Percentiles rank a stretch among this genome's conserved stretches.
Evolutionary conservation across 2,329 filamentous ascomycete genomes (phyloP).

Genomic region (Orbilia brochopaga): DNA sequence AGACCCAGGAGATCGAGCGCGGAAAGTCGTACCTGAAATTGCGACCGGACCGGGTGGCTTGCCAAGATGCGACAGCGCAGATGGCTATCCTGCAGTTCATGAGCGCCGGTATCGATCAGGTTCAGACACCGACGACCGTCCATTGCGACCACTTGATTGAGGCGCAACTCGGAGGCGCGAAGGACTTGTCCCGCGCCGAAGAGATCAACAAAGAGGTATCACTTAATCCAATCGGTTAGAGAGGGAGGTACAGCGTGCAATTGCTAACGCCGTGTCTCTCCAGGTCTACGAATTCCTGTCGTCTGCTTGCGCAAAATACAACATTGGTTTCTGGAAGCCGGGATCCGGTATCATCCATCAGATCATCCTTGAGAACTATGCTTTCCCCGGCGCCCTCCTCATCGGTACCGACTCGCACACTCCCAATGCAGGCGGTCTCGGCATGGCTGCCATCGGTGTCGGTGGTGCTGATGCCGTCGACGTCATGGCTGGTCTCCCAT

Average conservation of each 20-base stretch:
- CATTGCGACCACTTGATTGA: slow-evolving; percentile 99
- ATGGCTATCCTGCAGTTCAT: slow-evolving; percentile 99
- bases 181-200: slow-evolving; percentile 90
- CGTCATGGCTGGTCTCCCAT: slow-evolving; percentile 95
- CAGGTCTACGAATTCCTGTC: slow-evolving; percentile 93
- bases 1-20: slow-evolving; percentile 94
- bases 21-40: slow-evolving; percentile 95
- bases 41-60: slow-evolving; percentile 94
- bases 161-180: slow-evolving; percentile 87
- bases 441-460: slow-evolving; percentile 93
- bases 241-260: not conserved
- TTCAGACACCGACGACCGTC: slow-evolving; percentile 92
- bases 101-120: slow-evolving; percentile 94
- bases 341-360: slow-evolving; percentile 99
- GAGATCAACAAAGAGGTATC: slow-evolving; percentile 86
- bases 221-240: not conserved
- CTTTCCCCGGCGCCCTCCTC: slow-evolving; percentile 96
- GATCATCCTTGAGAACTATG: slow-evolving; percentile 98
- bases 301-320: slow-evolving; percentile 95
- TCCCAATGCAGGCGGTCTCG: slow-evolving; percentile 93
- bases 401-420: slow-evolving; percentile 99
- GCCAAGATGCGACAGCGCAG: slow-evolving; percentile 98
- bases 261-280: slow-evolving; percentile 1
- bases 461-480: slow-evolving; percentile 98
- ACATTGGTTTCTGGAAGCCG: slow-evolving; percentile 99